Evolutionary conservation across 208 protist species (phyloP), one percentile per base, ranked within the genome.

Genomic region (Trypanosoma avium): DNA sequence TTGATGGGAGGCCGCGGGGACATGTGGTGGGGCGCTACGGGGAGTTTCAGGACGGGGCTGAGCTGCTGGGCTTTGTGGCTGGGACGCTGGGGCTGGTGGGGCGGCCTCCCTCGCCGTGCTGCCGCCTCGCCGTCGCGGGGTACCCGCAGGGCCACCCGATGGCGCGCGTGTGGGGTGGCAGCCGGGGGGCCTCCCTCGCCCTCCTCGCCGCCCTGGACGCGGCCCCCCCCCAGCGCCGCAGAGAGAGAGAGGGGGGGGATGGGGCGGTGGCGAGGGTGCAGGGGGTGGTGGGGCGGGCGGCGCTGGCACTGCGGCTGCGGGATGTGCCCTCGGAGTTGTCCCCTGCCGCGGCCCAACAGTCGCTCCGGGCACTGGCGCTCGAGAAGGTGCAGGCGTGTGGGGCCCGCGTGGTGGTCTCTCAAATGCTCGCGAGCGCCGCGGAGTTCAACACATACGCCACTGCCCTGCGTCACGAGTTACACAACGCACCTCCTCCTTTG

Each of bases 101-200:
- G n/a, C n/a, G n/a, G n/a, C n/a, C n/a, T n/a, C n/a, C n/a, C n/a
- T n/a, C n/a, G n/a, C n/a, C n/a, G n/a, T n/a, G n/a, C n/a, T n/a
- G n/a, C n/a, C n/a, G n/a, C n/a, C n/a, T n/a, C n/a, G n/a, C n/a
- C n/a, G n/a, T n/a, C n/a, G n/a, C n/a, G n/a, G 77, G 77, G n/a
- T 82, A 82, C 72, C 67, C 77, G n/a, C 77, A 82, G 21, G 77
- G 77, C 0, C 72, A 82, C 43, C 68, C 68, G 15, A 62, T 70
- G 9, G 61, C 78, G 5, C 66, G 77, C 15, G n/a, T 12, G 1
- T 82, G 77, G 77, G 52, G 19, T 15, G 3, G 19, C 33, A 32
- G 42, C 21, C 8, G 27, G 5, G 22, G 29, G 1, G 49, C 29
- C 4, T 55, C 49, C 24, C 49, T 29, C 17, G 1, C 29, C 17